A percentile compares a stretch with the other conserved stretches of the same genome.
phyloP scores from a whole-genome alignment of 2,329 filamentous ascomycete genomes.

The Xylaria sp. region DNA sequence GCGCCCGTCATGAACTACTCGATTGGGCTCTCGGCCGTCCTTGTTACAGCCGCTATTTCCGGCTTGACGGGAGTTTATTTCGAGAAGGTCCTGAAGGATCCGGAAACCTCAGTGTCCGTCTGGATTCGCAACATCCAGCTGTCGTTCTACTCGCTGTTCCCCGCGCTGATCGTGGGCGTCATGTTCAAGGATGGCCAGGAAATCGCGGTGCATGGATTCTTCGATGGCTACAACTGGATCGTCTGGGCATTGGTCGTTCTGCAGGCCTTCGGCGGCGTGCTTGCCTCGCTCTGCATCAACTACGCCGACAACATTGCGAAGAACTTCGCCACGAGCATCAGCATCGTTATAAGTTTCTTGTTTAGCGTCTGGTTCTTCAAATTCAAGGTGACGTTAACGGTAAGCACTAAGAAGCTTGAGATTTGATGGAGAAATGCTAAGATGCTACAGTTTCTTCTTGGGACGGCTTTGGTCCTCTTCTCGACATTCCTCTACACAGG shows the following conservation, averaged over 20 bases:
- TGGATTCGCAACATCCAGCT: slow-evolving; percentile 97
- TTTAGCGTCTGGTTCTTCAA: slow-evolving; percentile 86
- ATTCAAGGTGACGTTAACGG: slow-evolving; percentile 71
- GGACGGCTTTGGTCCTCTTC: slow-evolving; percentile 75
- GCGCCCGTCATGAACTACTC: slow-evolving; percentile 71
- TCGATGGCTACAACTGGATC: slow-evolving; percentile 89
- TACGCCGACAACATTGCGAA: slow-evolving; percentile 90
- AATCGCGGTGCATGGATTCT: slow-evolving; percentile 85
- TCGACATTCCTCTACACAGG: slow-evolving; percentile 86
- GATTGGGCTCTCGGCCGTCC: slow-evolving; percentile 76
- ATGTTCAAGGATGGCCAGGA: slow-evolving; percentile 84
- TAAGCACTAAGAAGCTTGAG: slow-evolving; percentile 49
- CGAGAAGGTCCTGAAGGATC: slow-evolving; percentile 89
- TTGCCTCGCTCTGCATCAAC: slow-evolving; percentile 81
- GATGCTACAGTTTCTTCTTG: slow-evolving; percentile 71
- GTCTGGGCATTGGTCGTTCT: slow-evolving; percentile 85
- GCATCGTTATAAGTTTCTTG: slow-evolving; percentile 83
- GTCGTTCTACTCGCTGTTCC: slow-evolving; percentile 91
- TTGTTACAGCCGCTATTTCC: slow-evolving; percentile 77
- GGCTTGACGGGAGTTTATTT: slow-evolving; percentile 86
- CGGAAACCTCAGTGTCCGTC: slow-evolving; percentile 72
- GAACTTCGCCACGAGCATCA: slow-evolving; percentile 91
- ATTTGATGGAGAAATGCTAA: slow-evolving; percentile 1
- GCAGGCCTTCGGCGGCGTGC: slow-evolving; percentile 81
- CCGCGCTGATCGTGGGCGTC: slow-evolving; percentile 83